These are phyloP conservation scores for Ogataea paradorogensis DNA, from an alignment of 805 yeast species.

Conservation along the genomic window DNA sequence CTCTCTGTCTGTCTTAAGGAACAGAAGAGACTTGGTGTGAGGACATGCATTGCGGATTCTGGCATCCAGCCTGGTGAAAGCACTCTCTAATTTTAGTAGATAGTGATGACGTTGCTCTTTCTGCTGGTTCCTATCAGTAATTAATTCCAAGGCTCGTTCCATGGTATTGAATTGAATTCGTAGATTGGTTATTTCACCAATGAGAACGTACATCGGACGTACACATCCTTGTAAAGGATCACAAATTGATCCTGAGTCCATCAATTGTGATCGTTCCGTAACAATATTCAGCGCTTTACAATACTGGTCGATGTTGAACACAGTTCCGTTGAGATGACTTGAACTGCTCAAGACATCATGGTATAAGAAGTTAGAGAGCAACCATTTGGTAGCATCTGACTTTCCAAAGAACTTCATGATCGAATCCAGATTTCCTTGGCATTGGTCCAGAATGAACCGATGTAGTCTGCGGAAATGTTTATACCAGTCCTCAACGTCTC, in stretches of 20 bases:
- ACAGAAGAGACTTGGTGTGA: slow-evolving; percentile 14
- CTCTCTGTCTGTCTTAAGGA: slow-evolving; percentile 25
- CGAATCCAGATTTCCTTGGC: slow-evolving; percentile 29
- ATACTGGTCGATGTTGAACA: slow-evolving; percentile 32
- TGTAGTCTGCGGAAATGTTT: slow-evolving; percentile 17
- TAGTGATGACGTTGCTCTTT: slow-evolving; percentile 6
- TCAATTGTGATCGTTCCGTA: slow-evolving; percentile 4
- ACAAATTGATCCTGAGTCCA: slow-evolving; percentile 17
- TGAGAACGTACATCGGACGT: slow-evolving; percentile 34
- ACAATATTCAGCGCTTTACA: slow-evolving; percentile 23
- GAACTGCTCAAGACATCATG: slow-evolving; percentile 38
- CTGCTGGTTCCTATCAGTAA: not conserved
- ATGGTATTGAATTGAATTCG: slow-evolving; percentile 9
- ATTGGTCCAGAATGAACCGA: slow-evolving; percentile 21
- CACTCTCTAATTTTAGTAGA: slow-evolving; percentile 5
- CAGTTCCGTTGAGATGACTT: slow-evolving; percentile 35
- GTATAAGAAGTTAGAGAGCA: slow-evolving; percentile 36
- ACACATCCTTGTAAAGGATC: slow-evolving; percentile 43
- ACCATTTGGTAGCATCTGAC: slow-evolving; percentile 33
- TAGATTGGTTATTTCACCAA: slow-evolving; percentile 37
- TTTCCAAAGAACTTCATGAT: slow-evolving; percentile 20
- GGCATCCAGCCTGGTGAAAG: slow-evolving; percentile 11
- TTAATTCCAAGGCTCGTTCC: slow-evolving; percentile 2
- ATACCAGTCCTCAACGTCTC: slow-evolving; percentile 24
- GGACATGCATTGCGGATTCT: slow-evolving; percentile 18